Percentiles rank a stretch among this genome's conserved stretches.
Conservation (phyloP, 139 green algal species). For the Prasinococcaceae sp. region DNA sequence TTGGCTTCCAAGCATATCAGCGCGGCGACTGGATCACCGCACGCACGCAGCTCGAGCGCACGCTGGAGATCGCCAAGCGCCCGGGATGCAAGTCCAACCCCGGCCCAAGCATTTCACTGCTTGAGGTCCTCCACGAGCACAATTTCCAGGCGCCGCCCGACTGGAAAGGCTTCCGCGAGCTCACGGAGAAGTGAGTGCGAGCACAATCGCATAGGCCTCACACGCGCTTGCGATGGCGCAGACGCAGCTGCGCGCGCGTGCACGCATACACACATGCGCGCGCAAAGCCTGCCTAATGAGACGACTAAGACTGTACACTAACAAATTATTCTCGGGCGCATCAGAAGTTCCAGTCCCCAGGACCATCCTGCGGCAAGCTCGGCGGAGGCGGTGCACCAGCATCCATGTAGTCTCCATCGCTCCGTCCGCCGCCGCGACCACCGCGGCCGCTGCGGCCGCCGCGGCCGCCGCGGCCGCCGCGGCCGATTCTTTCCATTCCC, state of each 20-base stretch:
- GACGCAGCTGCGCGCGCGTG: not conserved
- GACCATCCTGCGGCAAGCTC: no score
- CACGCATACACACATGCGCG: not conserved
- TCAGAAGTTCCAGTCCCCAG: no score
- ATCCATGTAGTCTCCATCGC: no score
- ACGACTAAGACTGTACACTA: no score
- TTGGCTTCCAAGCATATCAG: constrained; percentile 48
- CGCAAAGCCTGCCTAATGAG: no score
- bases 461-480: no score
- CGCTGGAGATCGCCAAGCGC: constrained; percentile 4
- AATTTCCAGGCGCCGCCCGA: constrained; percentile 37
- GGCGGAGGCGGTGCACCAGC: no score
- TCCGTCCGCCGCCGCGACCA: no score
- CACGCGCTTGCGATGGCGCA: not conserved
- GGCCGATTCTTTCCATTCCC: no score
- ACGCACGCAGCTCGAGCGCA: constrained; percentile 9
- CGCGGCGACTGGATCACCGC: constrained; percentile 49
- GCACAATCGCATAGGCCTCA: not conserved
- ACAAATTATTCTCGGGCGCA: no score
- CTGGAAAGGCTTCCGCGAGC: constrained; percentile 69
- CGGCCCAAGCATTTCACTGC: constrained; percentile 37
- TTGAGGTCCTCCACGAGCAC: constrained; percentile 45
- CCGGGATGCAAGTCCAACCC: no score
- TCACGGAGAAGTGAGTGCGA: constrained; percentile 66
- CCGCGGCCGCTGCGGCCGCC: no score